Evolutionary conservation across 2,329 filamentous ascomycete genomes (phyloP).

Genomic region (Pestalotiopsis fici): DNA sequence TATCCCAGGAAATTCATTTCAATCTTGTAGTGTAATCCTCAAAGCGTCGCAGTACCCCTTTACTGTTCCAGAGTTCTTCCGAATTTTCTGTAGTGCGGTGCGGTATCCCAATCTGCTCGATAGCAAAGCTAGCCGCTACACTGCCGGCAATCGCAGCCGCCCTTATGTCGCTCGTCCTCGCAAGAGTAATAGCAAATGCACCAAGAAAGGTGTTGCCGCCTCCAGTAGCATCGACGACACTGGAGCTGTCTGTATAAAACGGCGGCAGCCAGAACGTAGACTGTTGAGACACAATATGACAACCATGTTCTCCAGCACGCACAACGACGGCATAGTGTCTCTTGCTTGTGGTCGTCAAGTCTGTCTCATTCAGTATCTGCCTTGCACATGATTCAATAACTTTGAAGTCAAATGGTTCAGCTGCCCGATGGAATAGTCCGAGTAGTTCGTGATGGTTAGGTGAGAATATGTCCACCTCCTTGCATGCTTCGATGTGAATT

Average conservation of each 20-base stretch:
- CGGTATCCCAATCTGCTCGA: conserved; percentile 32
- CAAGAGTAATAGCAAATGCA: conserved; percentile 27
- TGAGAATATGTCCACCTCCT: conserved; percentile 32
- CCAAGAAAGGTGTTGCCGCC: conserved; percentile 37
- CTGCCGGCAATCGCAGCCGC: conserved; percentile 29
- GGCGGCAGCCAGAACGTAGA: conserved; percentile 27
- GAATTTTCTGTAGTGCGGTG: neutral
- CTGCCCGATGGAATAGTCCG: conserved; percentile 17
- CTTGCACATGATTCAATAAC: conserved; percentile 15
- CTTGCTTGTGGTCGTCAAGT: neutral
- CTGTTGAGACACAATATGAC: conserved; percentile 16
- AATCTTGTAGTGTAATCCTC: neutral
- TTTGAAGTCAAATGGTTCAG: conserved; percentile 23
- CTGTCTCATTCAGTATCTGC: conserved; percentile 29
- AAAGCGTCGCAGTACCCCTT: neutral
- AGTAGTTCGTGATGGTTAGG: conserved; percentile 38
- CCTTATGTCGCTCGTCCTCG: conserved; percentile 18
- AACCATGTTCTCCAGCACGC: conserved; percentile 31
- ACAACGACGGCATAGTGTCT: conserved; percentile 21
- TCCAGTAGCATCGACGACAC: conserved; percentile 35
- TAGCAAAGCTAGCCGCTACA: conserved; percentile 33
- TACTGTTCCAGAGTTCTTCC: neutral
- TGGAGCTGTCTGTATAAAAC: conserved; percentile 14
- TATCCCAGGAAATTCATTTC: too few species aligned
- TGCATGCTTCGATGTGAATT: conserved; percentile 22